phyloP scores from a whole-genome alignment of 257 asterid species.

The Petunia secreta region DNA sequence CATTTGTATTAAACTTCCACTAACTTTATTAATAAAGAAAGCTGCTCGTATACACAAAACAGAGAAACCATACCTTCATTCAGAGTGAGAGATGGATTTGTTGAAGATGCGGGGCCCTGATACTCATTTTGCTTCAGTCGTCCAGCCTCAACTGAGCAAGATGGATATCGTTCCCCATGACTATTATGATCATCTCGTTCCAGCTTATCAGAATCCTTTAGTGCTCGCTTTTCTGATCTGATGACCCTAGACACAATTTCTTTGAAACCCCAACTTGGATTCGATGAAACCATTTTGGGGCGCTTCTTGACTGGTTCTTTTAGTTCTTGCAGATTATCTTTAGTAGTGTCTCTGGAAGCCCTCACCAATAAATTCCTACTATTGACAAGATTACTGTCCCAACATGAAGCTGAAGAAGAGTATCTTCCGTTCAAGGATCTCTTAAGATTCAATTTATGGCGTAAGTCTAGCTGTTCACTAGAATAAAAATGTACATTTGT shows the following conservation, averaged over 20 bases:
- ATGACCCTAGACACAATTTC: not conserved
- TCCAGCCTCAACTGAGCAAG: constrained; percentile 25
- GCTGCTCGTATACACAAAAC: not conserved
- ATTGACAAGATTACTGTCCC: constrained; percentile 23
- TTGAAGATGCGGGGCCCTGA: constrained; percentile 28
- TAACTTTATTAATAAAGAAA: not conserved
- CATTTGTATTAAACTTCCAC: constrained; percentile 15
- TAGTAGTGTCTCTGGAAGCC: constrained; percentile 26
- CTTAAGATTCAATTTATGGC: constrained; percentile 48
- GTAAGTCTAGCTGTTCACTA: constrained; percentile 46
- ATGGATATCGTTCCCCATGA: constrained; percentile 18
- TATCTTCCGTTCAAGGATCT: constrained; percentile 34
- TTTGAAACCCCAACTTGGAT: constrained; percentile 14
- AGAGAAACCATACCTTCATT: constrained; percentile 30
- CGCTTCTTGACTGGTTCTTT: constrained; percentile 46
- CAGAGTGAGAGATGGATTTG: constrained; percentile 31
- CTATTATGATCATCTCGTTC: constrained; percentile 6
- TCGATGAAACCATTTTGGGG: constrained; percentile 26
- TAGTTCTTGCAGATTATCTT: constrained; percentile 30
- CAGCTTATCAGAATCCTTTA: constrained; percentile 26
- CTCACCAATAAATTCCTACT: constrained; percentile 25
- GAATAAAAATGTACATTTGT: constrained; percentile 28
- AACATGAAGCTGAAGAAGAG: constrained; percentile 22
- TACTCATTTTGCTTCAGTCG: constrained; percentile 31
- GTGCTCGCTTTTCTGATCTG: constrained; percentile 32